Evolutionary conservation across 106 monocot genomes (phyloP).

Genomic region (Triglochin maritima): DNA sequence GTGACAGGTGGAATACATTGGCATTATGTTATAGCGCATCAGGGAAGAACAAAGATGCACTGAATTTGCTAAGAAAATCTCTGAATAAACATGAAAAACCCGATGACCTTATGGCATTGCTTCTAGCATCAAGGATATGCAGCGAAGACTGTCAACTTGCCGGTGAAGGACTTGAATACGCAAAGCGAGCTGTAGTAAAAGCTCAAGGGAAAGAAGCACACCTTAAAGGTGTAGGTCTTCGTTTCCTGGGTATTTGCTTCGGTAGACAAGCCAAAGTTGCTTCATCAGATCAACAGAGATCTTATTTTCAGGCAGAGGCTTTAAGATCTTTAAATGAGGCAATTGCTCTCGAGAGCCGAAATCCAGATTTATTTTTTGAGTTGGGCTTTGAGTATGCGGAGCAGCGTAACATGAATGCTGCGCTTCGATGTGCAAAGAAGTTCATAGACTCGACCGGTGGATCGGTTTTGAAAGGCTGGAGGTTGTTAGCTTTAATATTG

Average conservation of each 20-base stretch:
- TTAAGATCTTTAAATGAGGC: conserved; percentile 61
- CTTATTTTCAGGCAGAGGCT: conserved; percentile 52
- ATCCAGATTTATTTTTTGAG: conserved; percentile 66
- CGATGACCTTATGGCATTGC: conserved; percentile 44
- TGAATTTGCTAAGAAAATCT: conserved; percentile 65
- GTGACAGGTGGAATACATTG: conserved; percentile 74
- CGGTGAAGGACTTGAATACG: conserved; percentile 68
- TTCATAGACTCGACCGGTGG: conserved; percentile 88
- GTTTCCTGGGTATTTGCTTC: conserved; percentile 51
- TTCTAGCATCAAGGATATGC: conserved; percentile 78
- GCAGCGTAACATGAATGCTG: conserved; percentile 58
- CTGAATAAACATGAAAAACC: conserved; percentile 67
- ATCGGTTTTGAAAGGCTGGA: conserved; percentile 77
- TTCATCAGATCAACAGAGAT: conserved; percentile 73
- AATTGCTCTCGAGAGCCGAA: conserved; percentile 30
- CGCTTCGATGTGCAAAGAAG: conserved; percentile 68
- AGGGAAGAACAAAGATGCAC: conserved; percentile 47
- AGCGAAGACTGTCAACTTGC: conserved; percentile 44
- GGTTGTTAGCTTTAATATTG: conserved; percentile 69
- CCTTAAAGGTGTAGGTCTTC: conserved; percentile 63
- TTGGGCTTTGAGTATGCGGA: conserved; percentile 67
- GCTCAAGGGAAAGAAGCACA: conserved; percentile 34
- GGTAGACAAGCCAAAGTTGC: conserved; percentile 63
- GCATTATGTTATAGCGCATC: conserved; percentile 62
- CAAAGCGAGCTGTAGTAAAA: conserved; percentile 41